Evolutionary conservation across 441 rosid species (phyloP).

Genomic region (Biscutella laevigata): DNA sequence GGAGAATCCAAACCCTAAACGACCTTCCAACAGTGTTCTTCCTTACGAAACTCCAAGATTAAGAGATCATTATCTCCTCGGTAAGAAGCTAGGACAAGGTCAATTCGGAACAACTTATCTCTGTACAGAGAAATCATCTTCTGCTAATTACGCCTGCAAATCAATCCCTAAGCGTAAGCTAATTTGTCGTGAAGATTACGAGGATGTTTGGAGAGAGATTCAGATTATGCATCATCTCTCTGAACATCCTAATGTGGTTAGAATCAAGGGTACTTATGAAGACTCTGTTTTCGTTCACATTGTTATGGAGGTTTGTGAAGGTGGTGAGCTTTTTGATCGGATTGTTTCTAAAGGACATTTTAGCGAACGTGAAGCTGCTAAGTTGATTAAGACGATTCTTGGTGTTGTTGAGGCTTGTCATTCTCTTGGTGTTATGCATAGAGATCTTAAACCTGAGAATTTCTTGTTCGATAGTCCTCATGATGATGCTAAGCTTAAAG

Average conservation of each 20-base stretch:
- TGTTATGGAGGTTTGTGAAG: slow-evolving; percentile 56
- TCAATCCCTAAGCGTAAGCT: slow-evolving; percentile 53
- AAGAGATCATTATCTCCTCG: slow-evolving; percentile 32
- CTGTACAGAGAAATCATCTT: slow-evolving; percentile 34
- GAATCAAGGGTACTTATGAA: slow-evolving; percentile 47
- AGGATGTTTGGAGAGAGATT: slow-evolving; percentile 75
- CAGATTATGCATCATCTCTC: slow-evolving; percentile 62
- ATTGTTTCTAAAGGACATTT: slow-evolving; percentile 46
- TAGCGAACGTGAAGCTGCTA: slow-evolving; percentile 52
- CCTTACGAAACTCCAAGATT: slow-evolving; percentile 38
- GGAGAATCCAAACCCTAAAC: slow-evolving; percentile 20
- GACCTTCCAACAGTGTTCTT: slow-evolving; percentile 34
- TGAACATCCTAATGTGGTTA: slow-evolving; percentile 41
- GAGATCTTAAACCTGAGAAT: slow-evolving; percentile 63
- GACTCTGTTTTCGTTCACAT: slow-evolving; percentile 42
- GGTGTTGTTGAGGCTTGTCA: slow-evolving; percentile 57
- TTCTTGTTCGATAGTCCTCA: slow-evolving; percentile 42
- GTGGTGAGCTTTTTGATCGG: slow-evolving; percentile 56
- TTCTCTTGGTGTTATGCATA: slow-evolving; percentile 62
- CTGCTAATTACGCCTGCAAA: slow-evolving; percentile 39
- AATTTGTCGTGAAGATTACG: slow-evolving; percentile 59
- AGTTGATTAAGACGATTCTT: slow-evolving; percentile 48
- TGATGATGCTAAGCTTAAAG: slow-evolving; percentile 46
- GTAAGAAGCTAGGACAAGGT: slow-evolving; percentile 48
- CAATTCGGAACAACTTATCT: slow-evolving; percentile 53